These are phyloP conservation scores for Fragosphaeria purpurea DNA, from an alignment of 2,329 filamentous ascomycete species.

Conservation along the genomic window DNA sequence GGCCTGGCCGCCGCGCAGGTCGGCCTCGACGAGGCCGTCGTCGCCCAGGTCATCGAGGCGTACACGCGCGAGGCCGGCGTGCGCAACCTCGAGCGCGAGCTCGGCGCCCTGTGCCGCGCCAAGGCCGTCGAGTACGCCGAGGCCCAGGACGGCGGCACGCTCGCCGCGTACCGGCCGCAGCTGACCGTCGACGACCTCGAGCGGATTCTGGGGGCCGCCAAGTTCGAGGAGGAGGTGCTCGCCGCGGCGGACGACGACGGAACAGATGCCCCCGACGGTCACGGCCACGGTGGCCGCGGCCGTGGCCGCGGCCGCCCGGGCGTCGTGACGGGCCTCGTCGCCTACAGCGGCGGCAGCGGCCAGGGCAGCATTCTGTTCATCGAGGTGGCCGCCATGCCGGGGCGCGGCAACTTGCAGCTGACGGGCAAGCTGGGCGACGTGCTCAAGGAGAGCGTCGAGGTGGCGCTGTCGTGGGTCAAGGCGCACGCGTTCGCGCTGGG, in stretches of 20 bases:
- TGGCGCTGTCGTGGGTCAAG: conserved; percentile 94
- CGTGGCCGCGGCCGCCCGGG: conserved; percentile 64
- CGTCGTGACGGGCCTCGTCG: conserved; percentile 91
- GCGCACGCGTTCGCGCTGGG: conserved; percentile 88
- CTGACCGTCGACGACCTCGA: conserved; percentile 77
- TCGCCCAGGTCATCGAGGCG: conserved; percentile 90
- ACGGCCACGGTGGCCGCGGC: conserved; percentile 19
- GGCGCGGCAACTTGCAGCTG: conserved; percentile 80
- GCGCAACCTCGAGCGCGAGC: conserved; percentile 89
- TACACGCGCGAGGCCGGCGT: conserved; percentile 97
- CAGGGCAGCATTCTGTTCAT: conserved; percentile 98
- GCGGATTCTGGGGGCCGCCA: conserved; percentile 82
- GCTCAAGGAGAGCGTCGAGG: conserved; percentile 92
- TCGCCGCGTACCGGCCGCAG: conserved; percentile 60
- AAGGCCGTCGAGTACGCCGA: conserved; percentile 95
- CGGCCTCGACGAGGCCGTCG: conserved; percentile 66
- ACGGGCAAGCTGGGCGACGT: conserved; percentile 96
- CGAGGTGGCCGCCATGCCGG: conserved; percentile 95
- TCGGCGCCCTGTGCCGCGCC: conserved; percentile 85
- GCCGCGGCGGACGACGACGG: conserved; percentile 48
- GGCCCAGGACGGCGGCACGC: conserved; percentile 62
- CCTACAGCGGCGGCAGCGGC: conserved; percentile 73
- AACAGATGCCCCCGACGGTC: background rate
- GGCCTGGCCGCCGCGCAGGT: conserved; percentile 71
- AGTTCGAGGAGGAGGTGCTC: conserved; percentile 90